A percentile compares a stretch with the other conserved stretches of the same genome.
phyloP scores from a whole-genome alignment of 208 protist species.

The Acanthamoeba lenticulata region DNA sequence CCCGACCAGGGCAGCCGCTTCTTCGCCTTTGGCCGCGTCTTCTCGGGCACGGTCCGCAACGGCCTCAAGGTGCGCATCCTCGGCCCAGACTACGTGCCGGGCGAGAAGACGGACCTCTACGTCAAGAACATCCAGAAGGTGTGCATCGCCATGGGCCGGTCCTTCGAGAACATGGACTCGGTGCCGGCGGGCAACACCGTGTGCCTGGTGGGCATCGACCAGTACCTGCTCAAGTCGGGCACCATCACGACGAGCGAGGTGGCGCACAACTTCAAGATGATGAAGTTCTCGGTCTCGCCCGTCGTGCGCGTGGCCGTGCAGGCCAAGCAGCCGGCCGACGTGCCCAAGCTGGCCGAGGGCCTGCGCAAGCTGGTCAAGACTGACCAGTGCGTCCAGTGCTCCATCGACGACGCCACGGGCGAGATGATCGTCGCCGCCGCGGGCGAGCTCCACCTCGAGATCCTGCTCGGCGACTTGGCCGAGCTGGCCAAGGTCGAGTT shows the following conservation, averaged over 20 bases:
- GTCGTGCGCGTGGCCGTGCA: constrained; percentile 98
- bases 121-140: constrained; percentile 95
- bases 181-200: constrained; percentile 98
- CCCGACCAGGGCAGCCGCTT: constrained; percentile 96
- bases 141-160: constrained; percentile 98
- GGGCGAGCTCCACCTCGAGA: constrained; percentile 99
- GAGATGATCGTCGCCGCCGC: constrained; percentile 99
- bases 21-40: constrained; percentile 98
- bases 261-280: constrained; percentile 93
- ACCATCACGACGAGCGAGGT: constrained; percentile 92
- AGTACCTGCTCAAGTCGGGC: constrained; percentile 98
- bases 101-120: constrained; percentile 94
- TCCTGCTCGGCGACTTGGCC: constrained; percentile 99
- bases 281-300: constrained; percentile 99
- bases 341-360: constrained; percentile 98
- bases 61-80: constrained; percentile 98
- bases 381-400: constrained; percentile 96
- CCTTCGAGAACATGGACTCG: constrained; percentile 94
- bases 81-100: constrained; percentile 97
- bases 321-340: constrained; percentile 95
- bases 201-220: constrained; percentile 98
- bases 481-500: constrained; percentile 95
- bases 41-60: constrained; percentile 92
- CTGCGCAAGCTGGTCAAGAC: constrained; percentile 97
- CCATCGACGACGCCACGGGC: constrained; percentile 94